These are phyloP conservation scores for Spathaspora boniae DNA, from an alignment of 805 yeast genomes.

Conservation along the genomic window DNA sequence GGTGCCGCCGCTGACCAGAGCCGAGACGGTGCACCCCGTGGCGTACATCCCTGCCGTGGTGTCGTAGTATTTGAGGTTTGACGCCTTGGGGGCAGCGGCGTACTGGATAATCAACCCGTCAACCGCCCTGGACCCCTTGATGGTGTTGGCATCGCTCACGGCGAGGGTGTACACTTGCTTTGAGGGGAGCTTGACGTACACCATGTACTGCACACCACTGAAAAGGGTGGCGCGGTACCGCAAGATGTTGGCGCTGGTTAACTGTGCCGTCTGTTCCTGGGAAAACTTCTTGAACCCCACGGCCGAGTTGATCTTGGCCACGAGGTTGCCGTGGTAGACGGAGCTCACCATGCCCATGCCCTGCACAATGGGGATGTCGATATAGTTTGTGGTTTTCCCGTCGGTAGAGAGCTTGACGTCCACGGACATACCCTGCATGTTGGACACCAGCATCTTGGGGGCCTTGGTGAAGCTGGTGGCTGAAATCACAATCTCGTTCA, in stretches of 20 bases:
- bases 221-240: conserved; percentile 55
- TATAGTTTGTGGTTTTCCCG: conserved; percentile 51
- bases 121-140: conserved; percentile 43
- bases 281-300: conserved; percentile 65
- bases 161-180: conserved; percentile 37
- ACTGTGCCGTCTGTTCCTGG: conserved; percentile 34
- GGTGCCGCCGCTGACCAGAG: conserved; percentile 19
- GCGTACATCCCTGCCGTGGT: conserved; percentile 67
- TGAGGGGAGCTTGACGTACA: conserved; percentile 20
- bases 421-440: conserved; percentile 32
- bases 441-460: conserved; percentile 17
- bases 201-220: conserved; percentile 59
- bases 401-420: conserved; percentile 16
- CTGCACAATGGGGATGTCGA: conserved; percentile 61
- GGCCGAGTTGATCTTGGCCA: conserved; percentile 54
- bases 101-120: conserved; percentile 42
- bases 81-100: conserved; percentile 27
- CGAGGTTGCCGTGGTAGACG: conserved; percentile 44
- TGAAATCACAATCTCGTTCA: conserved; percentile 53
- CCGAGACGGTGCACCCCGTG: conserved; percentile 32
- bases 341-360: conserved; percentile 83
- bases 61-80: conserved; percentile 48
- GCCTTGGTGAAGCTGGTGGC: conserved; percentile 23
- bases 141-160: conserved; percentile 36
- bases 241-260: conserved; percentile 47